phyloP scores from a whole-genome alignment of 345 rosid species.

The Acer campestre region DNA sequence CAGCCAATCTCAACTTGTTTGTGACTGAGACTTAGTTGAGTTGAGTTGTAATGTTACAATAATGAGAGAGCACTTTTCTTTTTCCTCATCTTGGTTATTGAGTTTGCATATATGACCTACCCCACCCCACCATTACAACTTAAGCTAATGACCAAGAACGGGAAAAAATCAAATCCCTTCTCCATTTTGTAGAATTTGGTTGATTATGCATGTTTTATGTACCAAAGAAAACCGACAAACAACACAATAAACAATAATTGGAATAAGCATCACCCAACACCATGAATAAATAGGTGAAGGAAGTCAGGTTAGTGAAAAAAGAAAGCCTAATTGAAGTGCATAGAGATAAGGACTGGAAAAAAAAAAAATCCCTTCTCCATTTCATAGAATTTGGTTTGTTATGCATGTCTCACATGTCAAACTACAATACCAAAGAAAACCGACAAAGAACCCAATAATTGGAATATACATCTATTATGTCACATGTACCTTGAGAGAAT shows the following conservation, averaged over 20 bases:
- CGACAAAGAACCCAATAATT: not conserved
- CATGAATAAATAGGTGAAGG: not conserved
- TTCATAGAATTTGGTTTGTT: not conserved
- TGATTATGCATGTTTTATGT: not conserved
- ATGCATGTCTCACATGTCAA: conserved; percentile 13
- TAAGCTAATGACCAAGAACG: not conserved
- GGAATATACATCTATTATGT: conserved; percentile 1
- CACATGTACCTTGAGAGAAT: not conserved
- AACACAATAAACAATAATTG: not conserved
- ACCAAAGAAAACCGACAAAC: conserved; percentile 9
- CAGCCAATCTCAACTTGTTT: not conserved
- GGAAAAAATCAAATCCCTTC: not conserved
- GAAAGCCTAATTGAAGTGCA: not conserved
- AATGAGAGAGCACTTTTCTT: not conserved
- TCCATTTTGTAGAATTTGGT: not conserved
- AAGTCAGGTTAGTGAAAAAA: not conserved
- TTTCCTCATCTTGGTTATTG: not conserved
- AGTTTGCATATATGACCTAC: not conserved
- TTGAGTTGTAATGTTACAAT: not conserved
- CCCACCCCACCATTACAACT: not conserved
- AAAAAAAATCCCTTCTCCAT: conserved; percentile 4
- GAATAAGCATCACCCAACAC: not conserved
- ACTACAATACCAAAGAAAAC: not conserved
- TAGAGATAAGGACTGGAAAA: not conserved
- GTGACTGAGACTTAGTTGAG: not conserved